Base-by-base conservation (phyloP, 305 asterid genomes). In the Petunia hybrid region DNA sequence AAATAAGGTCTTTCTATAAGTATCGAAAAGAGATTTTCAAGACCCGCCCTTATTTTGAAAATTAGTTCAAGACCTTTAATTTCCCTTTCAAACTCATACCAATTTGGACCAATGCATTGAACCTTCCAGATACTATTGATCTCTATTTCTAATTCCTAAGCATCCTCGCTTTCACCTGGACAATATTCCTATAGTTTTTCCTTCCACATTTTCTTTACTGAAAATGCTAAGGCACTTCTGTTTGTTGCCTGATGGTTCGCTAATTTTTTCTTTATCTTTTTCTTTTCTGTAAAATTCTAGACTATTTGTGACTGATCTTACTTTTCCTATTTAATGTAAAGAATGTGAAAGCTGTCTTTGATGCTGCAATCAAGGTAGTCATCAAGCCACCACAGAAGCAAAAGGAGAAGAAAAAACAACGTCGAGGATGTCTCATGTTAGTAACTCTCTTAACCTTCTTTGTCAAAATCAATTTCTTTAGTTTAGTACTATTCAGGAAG, bases 311-410 rank as follows among this genome's bases (percentile, higher is more conserved):
- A 51, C 64, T 73, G 78, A 73, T 42, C 46, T 71, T 73, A 53
- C 48, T 6, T 73, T 73, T 46, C 78, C n/a, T 36, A 53, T 82
- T 82, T 78, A 57, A 83, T 48, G 13, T 73, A 80, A 92, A 93
- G 97, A 95, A 93, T 80, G 98, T 95, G 79, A 95, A 95, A 89
- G 97, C 93, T 80, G 98, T 95, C 65, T 95, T 95, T 76, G 99
- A 95, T 87, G 97, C 98, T 81, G 97, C 99, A 55, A 93, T 95
- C 86, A 90, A 80, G 86, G 98, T 95, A 63, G 99, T 95, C 59
- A 91, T 93, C 90, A 92, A 95, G 91, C 99, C 99, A 73, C 97
- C 95, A 53, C 97, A 90, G 81, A 92, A 90, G 89, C 98, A 88
- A 84, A 89, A 84, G 88, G 97, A 93, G 83, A 89, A 90, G 97